phyloP scores from a whole-genome alignment of 257 asterid species.

The Solanum megistacrolobum region DNA sequence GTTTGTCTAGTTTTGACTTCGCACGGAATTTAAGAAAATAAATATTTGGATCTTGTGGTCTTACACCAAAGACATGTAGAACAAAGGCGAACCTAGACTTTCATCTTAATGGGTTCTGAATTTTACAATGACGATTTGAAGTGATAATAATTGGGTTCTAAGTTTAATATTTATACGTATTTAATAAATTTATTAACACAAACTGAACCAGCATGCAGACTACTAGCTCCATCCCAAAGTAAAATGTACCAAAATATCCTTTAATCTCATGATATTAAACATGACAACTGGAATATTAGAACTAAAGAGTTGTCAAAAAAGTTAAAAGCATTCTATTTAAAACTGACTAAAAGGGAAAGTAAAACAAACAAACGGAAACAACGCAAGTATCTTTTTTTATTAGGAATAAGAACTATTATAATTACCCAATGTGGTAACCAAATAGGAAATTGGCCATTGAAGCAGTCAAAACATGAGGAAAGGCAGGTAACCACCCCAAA shows the following conservation, averaged over 20 bases:
- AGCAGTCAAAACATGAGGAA: constrained; percentile 67
- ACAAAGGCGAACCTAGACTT: background rate
- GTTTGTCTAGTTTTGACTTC: too few relatives aligned
- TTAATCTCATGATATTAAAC: background rate
- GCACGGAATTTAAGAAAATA: too few relatives aligned
- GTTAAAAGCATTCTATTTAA: background rate
- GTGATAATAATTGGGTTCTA: background rate
- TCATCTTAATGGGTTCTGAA: background rate
- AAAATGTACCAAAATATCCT: background rate
- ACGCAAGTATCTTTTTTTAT: background rate
- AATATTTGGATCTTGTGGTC: background rate
- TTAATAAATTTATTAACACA: too few relatives aligned
- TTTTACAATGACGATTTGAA: background rate
- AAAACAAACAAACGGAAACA: background rate
- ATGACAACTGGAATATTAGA: background rate
- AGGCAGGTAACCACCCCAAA: constrained; percentile 66
- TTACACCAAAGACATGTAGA: background rate
- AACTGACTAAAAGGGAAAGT: background rate
- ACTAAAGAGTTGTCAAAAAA: background rate
- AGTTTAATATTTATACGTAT: background rate
- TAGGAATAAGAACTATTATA: background rate
- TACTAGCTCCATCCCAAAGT: background rate
- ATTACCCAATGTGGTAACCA: constrained; percentile 84
- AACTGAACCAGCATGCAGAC: background rate
- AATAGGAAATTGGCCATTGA: constrained; percentile 86